Evolutionary conservation across 176 grass and related monocot species (phyloP).

Genomic region (Pharus latifolius): DNA sequence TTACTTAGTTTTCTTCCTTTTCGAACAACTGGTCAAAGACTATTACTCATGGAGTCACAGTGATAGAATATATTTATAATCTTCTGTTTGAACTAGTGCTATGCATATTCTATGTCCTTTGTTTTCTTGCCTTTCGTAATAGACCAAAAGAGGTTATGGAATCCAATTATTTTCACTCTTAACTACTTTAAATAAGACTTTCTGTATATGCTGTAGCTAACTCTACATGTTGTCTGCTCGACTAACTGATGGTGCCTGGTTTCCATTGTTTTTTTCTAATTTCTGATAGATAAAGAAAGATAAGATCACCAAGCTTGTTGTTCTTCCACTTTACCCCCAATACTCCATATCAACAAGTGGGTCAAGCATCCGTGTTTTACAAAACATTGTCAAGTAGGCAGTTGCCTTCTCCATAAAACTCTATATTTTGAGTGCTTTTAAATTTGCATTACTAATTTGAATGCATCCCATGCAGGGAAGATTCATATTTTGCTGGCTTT

Average conservation of each 20-base stretch:
- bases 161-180: too few species aligned
- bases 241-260: conserved; percentile 1
- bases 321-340: conserved; percentile 95
- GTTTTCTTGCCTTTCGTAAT: too few species aligned
- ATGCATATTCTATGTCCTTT: too few species aligned
- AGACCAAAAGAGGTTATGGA: too few species aligned
- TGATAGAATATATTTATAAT: too few species aligned
- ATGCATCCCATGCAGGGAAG: conserved; percentile 52
- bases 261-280: conserved; percentile 20
- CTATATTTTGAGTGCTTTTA: neutral
- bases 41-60: too few species aligned
- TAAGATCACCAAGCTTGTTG: conserved; percentile 78
- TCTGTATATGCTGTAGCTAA: too few species aligned
- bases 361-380: conserved; percentile 83
- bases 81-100: too few species aligned
- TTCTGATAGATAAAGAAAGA: conserved; percentile 84
- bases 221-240: neutral
- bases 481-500: conserved; percentile 71
- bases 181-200: too few species aligned
- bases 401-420: neutral
- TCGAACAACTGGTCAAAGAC: neutral
- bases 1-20: neutral
- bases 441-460: neutral
- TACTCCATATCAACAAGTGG: conserved; percentile 98
- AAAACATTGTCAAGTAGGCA: conserved; percentile 59